phyloP scores from a whole-genome alignment of 2,329 filamentous ascomycete genomes.

The Alternaria sp. region DNA sequence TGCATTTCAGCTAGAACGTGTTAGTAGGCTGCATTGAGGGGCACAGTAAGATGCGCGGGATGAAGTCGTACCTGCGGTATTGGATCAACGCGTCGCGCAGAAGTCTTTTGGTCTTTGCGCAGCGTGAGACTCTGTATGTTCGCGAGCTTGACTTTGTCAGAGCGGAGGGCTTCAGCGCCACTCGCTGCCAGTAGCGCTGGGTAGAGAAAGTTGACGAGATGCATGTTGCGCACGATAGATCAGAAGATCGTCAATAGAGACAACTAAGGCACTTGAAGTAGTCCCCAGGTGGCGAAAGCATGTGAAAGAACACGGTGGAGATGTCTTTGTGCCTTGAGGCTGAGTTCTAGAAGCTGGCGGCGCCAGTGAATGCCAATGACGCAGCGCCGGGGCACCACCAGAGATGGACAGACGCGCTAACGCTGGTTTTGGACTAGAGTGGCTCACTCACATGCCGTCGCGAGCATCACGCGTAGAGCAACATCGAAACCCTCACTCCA shows the following conservation, averaged over 20 bases:
- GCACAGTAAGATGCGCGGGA: background rate
- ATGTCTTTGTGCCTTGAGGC: slow-evolving; percentile 13
- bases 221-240: slow-evolving; percentile 39
- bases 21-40: slow-evolving; percentile 17
- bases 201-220: slow-evolving; percentile 37
- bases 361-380: slow-evolving; percentile 15
- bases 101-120: slow-evolving; percentile 71
- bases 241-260: background rate
- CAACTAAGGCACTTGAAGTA: background rate
- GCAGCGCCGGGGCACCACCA: slow-evolving; percentile 4
- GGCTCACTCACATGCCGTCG: background rate
- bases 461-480: slow-evolving; percentile 9
- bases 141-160: slow-evolving; percentile 65
- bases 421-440: background rate
- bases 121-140: slow-evolving; percentile 82
- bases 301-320: slow-evolving; percentile 39
- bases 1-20: slow-evolving; percentile 70
- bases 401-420: no score
- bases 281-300: slow-evolving; percentile 30
- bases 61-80: slow-evolving; percentile 63
- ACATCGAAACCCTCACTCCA: slow-evolving; percentile 5
- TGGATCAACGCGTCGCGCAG: slow-evolving; percentile 76
- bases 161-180: slow-evolving; percentile 43
- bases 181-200: slow-evolving; percentile 43
- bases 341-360: slow-evolving; percentile 23